Percentiles rank a stretch among this genome's conserved stretches.
Conservation (phyloP, 2,329 filamentous ascomycete genomes). For the Neonectria sp. region DNA sequence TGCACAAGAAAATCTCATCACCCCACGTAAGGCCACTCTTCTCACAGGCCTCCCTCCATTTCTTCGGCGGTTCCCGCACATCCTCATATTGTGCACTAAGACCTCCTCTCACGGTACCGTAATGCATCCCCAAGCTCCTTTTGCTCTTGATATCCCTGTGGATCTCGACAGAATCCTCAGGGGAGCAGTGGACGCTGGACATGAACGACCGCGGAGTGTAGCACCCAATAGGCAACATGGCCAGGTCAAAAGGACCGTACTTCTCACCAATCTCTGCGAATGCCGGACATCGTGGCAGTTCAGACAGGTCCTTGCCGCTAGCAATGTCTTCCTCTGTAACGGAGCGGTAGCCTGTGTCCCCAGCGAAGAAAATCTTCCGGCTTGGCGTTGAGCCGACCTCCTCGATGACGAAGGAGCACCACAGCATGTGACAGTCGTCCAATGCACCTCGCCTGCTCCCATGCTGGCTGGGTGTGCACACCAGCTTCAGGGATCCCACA, state of each 20-base stretch:
- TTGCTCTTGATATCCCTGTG: conserved; percentile 84
- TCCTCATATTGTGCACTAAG: conserved; percentile 70
- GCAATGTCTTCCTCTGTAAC: conserved; percentile 79
- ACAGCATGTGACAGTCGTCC: conserved; percentile 80
- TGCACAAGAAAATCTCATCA: conserved; percentile 82
- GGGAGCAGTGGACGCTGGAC: conserved; percentile 84
- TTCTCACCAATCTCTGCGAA: conserved; percentile 83
- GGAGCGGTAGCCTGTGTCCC: conserved; percentile 86
- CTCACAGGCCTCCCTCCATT: conserved; percentile 78
- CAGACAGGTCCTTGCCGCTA: conserved; percentile 68
- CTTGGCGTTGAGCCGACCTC: conserved; percentile 67
- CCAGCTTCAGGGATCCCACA: conserved; percentile 9
- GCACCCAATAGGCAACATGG: conserved; percentile 89
- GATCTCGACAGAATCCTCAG: conserved; percentile 86
- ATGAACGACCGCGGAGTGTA: conserved; percentile 81
- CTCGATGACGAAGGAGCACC: conserved; percentile 84
- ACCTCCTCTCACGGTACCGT: conserved; percentile 81
- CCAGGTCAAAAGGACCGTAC: conserved; percentile 86
- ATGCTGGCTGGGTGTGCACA: conserved; percentile 78
- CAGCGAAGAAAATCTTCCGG: conserved; percentile 83
- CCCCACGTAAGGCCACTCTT: conserved; percentile 74
- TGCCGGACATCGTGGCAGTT: conserved; percentile 80
- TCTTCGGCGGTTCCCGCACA: conserved; percentile 80
- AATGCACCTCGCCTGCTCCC: conserved; percentile 74
- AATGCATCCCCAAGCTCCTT: conserved; percentile 86